These are phyloP conservation scores for Populus hybrid DNA, from an alignment of 441 rosid genomes.

Conservation along the genomic window DNA sequence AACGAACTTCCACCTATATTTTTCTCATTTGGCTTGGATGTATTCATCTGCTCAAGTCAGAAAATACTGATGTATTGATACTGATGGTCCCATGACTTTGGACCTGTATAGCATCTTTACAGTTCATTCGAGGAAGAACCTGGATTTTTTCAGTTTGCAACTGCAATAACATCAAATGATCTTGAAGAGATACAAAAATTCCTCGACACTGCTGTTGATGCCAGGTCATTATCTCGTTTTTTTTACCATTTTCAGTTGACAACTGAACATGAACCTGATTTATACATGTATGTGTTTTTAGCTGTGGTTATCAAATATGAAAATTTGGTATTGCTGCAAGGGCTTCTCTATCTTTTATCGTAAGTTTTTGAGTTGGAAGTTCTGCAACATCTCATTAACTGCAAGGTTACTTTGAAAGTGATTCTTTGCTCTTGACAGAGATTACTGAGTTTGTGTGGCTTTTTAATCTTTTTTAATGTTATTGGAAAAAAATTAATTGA, in stretches of 20 bases:
- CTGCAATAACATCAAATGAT: conserved; percentile 76
- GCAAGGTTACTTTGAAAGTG: not conserved
- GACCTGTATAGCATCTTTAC: conserved; percentile 59
- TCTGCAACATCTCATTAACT: not conserved
- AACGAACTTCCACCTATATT: not conserved
- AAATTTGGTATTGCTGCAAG: not conserved
- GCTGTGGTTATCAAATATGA: not conserved
- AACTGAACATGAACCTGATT: not conserved
- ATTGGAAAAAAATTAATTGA: not conserved
- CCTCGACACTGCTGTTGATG: conserved; percentile 76
- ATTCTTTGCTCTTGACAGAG: not conserved
- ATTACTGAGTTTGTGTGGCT: not conserved
- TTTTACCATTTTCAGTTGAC: conserved; percentile 19
- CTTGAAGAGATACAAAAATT: conserved; percentile 89
- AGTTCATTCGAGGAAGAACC: conserved; percentile 77
- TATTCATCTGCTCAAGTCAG: not conserved
- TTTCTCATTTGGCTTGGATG: not conserved
- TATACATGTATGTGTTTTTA: not conserved
- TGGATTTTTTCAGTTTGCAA: conserved; percentile 85
- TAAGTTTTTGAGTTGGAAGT: not conserved
- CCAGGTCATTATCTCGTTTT: conserved; percentile 53
- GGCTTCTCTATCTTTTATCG: not conserved
- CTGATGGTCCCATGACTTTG: conserved; percentile 5
- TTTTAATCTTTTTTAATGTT: not conserved
- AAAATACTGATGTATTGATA: conserved; percentile 5